Conservation (phyloP, 2,329 filamentous ascomycete genomes). For the Arthrobotrys megalospora region DNA sequence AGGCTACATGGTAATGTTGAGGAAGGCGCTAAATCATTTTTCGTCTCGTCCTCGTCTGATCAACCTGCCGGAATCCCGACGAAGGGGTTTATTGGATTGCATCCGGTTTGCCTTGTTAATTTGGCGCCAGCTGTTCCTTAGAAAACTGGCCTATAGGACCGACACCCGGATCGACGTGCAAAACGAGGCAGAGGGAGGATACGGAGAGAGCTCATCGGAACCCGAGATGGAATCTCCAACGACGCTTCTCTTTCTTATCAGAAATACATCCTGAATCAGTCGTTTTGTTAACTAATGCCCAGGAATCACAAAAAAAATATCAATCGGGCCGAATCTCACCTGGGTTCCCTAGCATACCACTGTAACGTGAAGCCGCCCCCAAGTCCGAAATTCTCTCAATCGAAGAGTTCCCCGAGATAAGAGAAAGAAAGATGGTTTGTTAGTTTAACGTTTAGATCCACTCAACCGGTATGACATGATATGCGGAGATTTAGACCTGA, state of each 20-base stretch:
- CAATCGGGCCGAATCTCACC: slow-evolving; percentile 24
- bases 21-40: slow-evolving; percentile 18
- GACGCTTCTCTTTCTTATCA: slow-evolving; percentile 19
- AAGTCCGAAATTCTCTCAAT: slow-evolving; percentile 27
- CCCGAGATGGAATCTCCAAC: slow-evolving; percentile 49
- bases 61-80: slow-evolving; percentile 56
- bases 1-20: slow-evolving; percentile 28
- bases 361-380: slow-evolving; percentile 14
- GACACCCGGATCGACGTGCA: slow-evolving; percentile 42
- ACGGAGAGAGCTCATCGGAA: slow-evolving; percentile 47
- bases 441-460: slow-evolving; percentile 12
- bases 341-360: slow-evolving; percentile 19
- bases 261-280: slow-evolving; percentile 20
- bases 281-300: slow-evolving; percentile 20
- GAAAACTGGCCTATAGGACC: slow-evolving; percentile 56
- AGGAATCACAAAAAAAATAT: background rate
- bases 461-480: slow-evolving; percentile 30
- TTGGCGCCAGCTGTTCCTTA: slow-evolving; percentile 15
- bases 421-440: slow-evolving; percentile 21
- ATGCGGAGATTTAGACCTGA: slow-evolving; percentile 58
- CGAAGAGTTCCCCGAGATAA: slow-evolving; percentile 21
- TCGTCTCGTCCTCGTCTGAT: slow-evolving; percentile 35
- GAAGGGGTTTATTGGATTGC: slow-evolving; percentile 5
- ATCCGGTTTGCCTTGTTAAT: slow-evolving; percentile 39
- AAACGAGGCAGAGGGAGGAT: slow-evolving; percentile 23